phyloP scores from a whole-genome alignment of 2,329 filamentous ascomycete species.

The Arthroderma sp. region DNA sequence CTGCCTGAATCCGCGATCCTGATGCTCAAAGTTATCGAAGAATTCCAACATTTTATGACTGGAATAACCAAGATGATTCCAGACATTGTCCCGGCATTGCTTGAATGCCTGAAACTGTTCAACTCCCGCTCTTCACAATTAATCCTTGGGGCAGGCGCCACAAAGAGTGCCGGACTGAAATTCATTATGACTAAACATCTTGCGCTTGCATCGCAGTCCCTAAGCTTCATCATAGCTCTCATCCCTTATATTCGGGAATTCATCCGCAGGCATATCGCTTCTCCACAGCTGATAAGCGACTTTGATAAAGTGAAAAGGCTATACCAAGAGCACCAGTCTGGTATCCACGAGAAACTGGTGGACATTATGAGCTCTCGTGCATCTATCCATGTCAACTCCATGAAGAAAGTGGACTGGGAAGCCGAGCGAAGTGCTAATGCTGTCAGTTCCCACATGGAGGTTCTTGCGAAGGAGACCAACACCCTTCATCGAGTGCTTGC shows the following conservation, averaged over 20 bases:
- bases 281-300: constrained; percentile 54
- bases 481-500: constrained; percentile 72
- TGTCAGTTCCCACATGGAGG: constrained; percentile 70
- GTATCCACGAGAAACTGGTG: constrained; percentile 82
- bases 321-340: constrained; percentile 78
- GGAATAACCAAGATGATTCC: constrained; percentile 80
- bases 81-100: constrained; percentile 64
- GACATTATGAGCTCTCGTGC: constrained; percentile 81
- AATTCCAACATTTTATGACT: constrained; percentile 69
- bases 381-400: constrained; percentile 56
- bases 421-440: constrained; percentile 30
- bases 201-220: constrained; percentile 75
- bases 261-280: constrained; percentile 57
- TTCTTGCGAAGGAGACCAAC: constrained; percentile 69
- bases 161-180: constrained; percentile 72
- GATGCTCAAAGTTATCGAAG: constrained; percentile 67
- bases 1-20: constrained; percentile 71
- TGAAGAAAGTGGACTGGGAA: constrained; percentile 68
- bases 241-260: constrained; percentile 88
- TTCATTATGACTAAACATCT: constrained; percentile 96
- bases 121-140: constrained; percentile 94
- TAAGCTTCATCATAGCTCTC: constrained; percentile 75
- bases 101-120: constrained; percentile 83
- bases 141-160: constrained; percentile 88
- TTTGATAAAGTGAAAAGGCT: constrained; percentile 78